A percentile compares a stretch with the other conserved stretches of the same genome.
These are phyloP conservation scores for Podaxis sp. DNA, from an alignment of 768 basidiomycete species.

Conservation along the genomic window DNA sequence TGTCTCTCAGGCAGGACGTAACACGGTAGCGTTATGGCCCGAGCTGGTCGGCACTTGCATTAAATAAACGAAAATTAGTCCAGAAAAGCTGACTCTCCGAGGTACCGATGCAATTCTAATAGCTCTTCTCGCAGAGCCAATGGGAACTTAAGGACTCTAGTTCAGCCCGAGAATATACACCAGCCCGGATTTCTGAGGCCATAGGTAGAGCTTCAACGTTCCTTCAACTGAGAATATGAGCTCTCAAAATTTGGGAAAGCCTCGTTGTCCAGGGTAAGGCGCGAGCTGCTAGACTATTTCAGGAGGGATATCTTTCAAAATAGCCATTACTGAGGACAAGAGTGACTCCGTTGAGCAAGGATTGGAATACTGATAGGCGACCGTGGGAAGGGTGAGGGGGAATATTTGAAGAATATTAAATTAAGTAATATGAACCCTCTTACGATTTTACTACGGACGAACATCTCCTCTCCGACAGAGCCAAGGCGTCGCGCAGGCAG, in stretches of 20 bases:
- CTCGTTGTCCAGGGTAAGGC: too few relatives aligned
- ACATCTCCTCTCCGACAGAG: neutral
- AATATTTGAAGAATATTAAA: neutral
- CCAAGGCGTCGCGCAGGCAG: neutral
- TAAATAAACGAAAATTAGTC: neutral
- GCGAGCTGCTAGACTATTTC: too few relatives aligned
- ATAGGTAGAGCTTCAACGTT: too few relatives aligned
- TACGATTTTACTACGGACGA: neutral
- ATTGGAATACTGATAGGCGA: neutral
- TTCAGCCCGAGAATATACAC: too few relatives aligned
- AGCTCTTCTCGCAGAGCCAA: too few relatives aligned
- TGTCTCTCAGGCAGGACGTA: neutral
- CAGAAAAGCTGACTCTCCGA: neutral
- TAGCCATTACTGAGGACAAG: neutral
- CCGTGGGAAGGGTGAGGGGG: neutral
- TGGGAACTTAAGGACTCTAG: too few relatives aligned
- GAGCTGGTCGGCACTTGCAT: neutral
- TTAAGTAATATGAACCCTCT: slow-evolving; percentile 2
- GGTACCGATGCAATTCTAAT: too few relatives aligned
- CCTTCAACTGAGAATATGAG: too few relatives aligned
- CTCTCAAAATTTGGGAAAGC: too few relatives aligned
- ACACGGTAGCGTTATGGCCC: neutral
- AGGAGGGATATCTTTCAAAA: neutral
- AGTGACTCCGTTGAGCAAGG: neutral
- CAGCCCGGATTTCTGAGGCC: too few relatives aligned